A percentile compares a stretch with the other conserved stretches of the same genome.
phyloP scores from a whole-genome alignment of 2,329 filamentous ascomycete genomes.

The Pestalotiopsis sp. region DNA sequence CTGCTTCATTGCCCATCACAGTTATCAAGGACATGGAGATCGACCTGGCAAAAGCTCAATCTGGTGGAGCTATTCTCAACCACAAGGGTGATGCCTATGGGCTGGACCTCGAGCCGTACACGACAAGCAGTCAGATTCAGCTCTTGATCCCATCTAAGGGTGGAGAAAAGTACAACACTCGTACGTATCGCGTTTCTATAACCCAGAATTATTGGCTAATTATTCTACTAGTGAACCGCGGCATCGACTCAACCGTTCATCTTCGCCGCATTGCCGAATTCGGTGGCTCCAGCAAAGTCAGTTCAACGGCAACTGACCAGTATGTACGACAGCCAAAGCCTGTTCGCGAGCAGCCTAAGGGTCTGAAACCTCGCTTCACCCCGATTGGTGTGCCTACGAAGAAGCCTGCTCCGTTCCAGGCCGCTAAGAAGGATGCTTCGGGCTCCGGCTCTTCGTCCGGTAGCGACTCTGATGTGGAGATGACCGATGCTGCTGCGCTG shows the following conservation, averaged over 20 bases:
- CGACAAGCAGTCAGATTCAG: slow-evolving; percentile 55
- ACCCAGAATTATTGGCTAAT: slow-evolving; percentile 23
- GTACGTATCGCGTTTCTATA: slow-evolving; percentile 43
- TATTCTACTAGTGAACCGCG: slow-evolving; percentile 38
- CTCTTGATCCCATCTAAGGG: slow-evolving; percentile 62
- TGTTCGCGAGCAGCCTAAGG: slow-evolving; percentile 67
- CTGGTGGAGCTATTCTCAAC: slow-evolving; percentile 58
- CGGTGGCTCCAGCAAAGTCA: slow-evolving; percentile 40
- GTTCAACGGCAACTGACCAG: slow-evolving; percentile 41
- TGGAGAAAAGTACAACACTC: slow-evolving; percentile 54
- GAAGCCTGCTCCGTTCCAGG: slow-evolving; percentile 12
- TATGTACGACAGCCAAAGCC: slow-evolving; percentile 49
- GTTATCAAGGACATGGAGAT: slow-evolving; percentile 68
- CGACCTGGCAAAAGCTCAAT: slow-evolving; percentile 55
- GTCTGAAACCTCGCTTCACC: slow-evolving; percentile 67
- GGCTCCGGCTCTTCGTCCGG: slow-evolving; percentile 43
- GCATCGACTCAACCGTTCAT: slow-evolving; percentile 63
- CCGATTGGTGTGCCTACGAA: slow-evolving; percentile 60
- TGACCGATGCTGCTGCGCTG: slow-evolving; percentile 41
- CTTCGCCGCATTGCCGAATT: slow-evolving; percentile 66
- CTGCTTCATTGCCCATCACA: slow-evolving; percentile 69
- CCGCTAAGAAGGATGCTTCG: slow-evolving; percentile 37
- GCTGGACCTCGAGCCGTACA: slow-evolving; percentile 54
- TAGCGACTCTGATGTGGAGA: slow-evolving; percentile 47
- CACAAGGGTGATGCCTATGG: slow-evolving; percentile 68